Conservation (phyloP, 345 rosid genomes). For the Angophora floribunda region DNA sequence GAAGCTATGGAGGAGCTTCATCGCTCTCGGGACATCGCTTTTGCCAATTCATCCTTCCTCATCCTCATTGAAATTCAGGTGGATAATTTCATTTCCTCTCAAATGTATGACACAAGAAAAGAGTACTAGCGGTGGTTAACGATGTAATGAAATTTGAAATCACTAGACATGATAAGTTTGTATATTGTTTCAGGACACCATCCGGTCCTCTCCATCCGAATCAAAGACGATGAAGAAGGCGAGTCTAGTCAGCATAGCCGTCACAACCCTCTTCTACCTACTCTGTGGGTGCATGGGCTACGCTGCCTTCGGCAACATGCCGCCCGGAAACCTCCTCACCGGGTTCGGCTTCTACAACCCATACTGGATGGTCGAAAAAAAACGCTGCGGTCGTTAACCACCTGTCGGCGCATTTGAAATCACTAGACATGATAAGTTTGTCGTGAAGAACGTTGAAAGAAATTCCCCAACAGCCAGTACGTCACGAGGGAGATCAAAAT, state of each 20-base stretch:
- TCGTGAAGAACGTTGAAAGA: conserved; percentile 24
- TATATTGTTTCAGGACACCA: conserved; percentile 22
- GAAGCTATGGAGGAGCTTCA: conserved; percentile 29
- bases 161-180: neutral
- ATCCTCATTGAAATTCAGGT: conserved; percentile 40
- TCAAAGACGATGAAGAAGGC: conserved; percentile 38
- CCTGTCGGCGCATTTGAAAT: conserved; percentile 66
- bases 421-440: too few species aligned
- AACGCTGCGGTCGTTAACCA: conserved; percentile 57
- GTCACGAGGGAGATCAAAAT: conserved; percentile 38
- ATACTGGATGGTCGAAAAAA: conserved; percentile 63
- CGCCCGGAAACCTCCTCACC: conserved; percentile 65
- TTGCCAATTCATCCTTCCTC: conserved; percentile 30
- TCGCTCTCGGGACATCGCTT: conserved; percentile 32
- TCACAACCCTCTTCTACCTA: conserved; percentile 31
- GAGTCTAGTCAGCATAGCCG: conserved; percentile 10
- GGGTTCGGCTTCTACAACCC: conserved; percentile 74
- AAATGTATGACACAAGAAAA: neutral
- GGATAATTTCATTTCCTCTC: neutral
- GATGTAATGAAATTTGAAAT: neutral
- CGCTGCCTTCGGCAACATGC: conserved; percentile 55
- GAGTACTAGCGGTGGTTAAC: neutral
- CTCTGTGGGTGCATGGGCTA: conserved; percentile 66
- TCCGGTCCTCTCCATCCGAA: conserved; percentile 35
- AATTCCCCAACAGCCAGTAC: conserved; percentile 27